These are phyloP conservation scores for Penicillium goetzii DNA, from an alignment of 495 filamentous ascomycete genomes.

Conservation along the genomic window DNA sequence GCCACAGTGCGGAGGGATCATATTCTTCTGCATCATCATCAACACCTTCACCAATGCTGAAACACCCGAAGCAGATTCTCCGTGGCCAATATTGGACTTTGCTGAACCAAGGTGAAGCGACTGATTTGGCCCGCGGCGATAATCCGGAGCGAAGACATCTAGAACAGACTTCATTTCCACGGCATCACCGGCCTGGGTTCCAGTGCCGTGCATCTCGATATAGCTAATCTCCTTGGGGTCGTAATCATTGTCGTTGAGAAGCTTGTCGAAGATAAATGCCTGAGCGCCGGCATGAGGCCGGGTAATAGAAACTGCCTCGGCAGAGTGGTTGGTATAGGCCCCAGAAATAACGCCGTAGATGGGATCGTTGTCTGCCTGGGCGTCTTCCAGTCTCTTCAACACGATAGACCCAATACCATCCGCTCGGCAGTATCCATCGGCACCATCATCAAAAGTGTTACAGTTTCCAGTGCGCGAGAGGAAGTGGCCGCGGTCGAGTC, in stretches of 20 bases:
- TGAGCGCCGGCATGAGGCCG: slow-evolving; percentile 78
- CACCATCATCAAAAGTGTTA: slow-evolving; percentile 76
- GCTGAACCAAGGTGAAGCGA: slow-evolving; percentile 81
- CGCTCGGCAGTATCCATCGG: slow-evolving; percentile 78
- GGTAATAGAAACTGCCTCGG: slow-evolving; percentile 79
- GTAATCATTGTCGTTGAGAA: slow-evolving; percentile 70
- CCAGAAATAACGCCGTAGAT: slow-evolving; percentile 70
- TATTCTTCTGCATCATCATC: slow-evolving; percentile 83
- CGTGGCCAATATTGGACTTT: slow-evolving; percentile 90
- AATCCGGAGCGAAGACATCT: slow-evolving; percentile 75
- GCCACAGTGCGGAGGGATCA: slow-evolving; percentile 85
- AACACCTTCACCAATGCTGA: slow-evolving; percentile 82
- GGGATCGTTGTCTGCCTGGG: slow-evolving; percentile 71
- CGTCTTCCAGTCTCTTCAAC: slow-evolving; percentile 76
- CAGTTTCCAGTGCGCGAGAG: slow-evolving; percentile 78
- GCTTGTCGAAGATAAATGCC: slow-evolving; percentile 65
- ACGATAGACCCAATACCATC: slow-evolving; percentile 73
- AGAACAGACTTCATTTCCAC: slow-evolving; percentile 80
- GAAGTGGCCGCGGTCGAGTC: slow-evolving; percentile 82
- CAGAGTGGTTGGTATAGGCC: slow-evolving; percentile 74
- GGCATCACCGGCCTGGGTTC: slow-evolving; percentile 80
- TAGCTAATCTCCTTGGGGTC: slow-evolving; percentile 78
- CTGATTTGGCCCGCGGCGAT: slow-evolving; percentile 67
- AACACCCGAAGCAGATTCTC: slow-evolving; percentile 84
- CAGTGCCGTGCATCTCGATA: slow-evolving; percentile 90